Evolutionary conservation across 192 early-diverging fungal species (phyloP).

Genomic region (Coemansia sp.): DNA sequence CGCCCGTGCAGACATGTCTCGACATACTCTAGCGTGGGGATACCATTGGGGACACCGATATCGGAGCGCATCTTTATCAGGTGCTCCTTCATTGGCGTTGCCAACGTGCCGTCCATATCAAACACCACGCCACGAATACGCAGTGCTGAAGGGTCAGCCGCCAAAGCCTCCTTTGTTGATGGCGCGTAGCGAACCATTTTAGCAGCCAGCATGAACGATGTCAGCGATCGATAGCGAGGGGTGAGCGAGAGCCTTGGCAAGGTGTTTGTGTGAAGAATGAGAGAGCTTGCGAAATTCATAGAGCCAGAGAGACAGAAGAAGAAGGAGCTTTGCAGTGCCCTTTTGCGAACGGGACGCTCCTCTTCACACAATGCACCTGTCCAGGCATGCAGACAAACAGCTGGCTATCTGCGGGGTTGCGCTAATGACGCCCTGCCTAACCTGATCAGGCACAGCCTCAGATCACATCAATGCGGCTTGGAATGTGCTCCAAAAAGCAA

Average conservation of each 20-base stretch:
- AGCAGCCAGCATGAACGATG: neutral
- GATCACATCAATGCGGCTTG: neutral
- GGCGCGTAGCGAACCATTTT: conserved; percentile 36
- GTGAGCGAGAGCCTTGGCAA: neutral
- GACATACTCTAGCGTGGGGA: conserved; percentile 43
- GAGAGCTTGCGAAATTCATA: neutral
- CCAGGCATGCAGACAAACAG: neutral
- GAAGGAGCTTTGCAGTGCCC: neutral
- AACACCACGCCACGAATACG: conserved; percentile 52
- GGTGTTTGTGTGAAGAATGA: neutral
- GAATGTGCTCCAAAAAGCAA: neutral
- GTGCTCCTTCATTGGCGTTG: conserved; percentile 45
- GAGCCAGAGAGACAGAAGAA: neutral
- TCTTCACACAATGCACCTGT: neutral
- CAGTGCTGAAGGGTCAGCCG: conserved; percentile 20
- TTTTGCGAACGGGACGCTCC: neutral
- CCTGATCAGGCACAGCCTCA: neutral
- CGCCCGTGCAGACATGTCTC: conserved; percentile 31
- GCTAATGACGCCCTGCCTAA: neutral
- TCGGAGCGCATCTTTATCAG: conserved; percentile 35
- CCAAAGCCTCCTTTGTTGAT: conserved; percentile 28
- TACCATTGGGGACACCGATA: conserved; percentile 32
- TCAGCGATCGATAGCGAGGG: neutral
- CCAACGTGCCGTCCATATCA: conserved; percentile 55
- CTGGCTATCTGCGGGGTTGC: neutral